Conservation (phyloP, 1,284 basidiomycete genomes). For the Ustilago nuda region DNA sequence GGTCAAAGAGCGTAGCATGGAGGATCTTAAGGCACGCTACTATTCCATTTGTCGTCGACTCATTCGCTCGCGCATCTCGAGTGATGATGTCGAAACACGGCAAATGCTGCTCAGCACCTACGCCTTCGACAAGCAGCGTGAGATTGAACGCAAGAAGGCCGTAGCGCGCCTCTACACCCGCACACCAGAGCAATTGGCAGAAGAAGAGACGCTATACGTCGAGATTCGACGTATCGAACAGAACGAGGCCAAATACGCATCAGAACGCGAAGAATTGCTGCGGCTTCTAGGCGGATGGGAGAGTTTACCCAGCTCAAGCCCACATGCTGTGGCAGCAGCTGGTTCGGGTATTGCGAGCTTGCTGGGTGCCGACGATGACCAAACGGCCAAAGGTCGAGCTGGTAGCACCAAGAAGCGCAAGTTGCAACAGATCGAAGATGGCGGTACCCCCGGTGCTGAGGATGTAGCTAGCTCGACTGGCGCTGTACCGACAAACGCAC, state of each 20-base stretch:
- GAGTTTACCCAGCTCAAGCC: conserved; percentile 55
- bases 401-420: conserved; percentile 49
- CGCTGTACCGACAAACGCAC: conserved; percentile 5
- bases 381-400: conserved; percentile 24
- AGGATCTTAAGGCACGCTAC: conserved; percentile 96
- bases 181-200: conserved; percentile 87
- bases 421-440: conserved; percentile 42
- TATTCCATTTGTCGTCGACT: conserved; percentile 91
- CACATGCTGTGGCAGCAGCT: conserved; percentile 58
- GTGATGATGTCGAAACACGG: conserved; percentile 61
- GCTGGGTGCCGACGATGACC: conserved; percentile 30
- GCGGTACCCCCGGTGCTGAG: conserved; percentile 29
- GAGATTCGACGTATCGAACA: conserved; percentile 95
- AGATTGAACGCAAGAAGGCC: conserved; percentile 88
- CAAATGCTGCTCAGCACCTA: conserved; percentile 66
- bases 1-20: conserved; percentile 52
- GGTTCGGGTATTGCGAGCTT: conserved; percentile 61
- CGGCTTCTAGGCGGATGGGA: conserved; percentile 75
- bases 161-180: conserved; percentile 85
- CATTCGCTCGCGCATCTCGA: conserved; percentile 76
- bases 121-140: conserved; percentile 77
- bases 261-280: conserved; percentile 89
- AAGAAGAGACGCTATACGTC: conserved; percentile 95
- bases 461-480: conserved; percentile 20
- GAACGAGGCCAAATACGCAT: conserved; percentile 86